Evolutionary conservation across 345 rosid species (phyloP).

Genomic region (Heritiera littoralis): DNA sequence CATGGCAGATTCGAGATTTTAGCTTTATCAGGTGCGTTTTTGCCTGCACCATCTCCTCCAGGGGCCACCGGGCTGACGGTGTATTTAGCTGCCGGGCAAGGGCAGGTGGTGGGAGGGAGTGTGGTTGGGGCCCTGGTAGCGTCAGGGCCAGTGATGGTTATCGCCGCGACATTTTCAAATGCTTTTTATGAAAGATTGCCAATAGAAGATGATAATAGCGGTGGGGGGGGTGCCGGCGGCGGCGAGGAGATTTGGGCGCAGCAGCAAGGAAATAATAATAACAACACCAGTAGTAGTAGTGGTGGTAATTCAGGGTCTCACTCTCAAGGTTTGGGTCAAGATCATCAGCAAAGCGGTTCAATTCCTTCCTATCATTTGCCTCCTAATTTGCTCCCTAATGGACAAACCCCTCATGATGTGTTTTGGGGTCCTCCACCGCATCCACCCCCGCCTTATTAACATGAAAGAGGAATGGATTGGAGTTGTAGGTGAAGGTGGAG

Average conservation of each 20-base stretch:
- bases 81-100: conserved; percentile 83
- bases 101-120: conserved; percentile 87
- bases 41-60: conserved; percentile 70
- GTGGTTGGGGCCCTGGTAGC: conserved; percentile 70
- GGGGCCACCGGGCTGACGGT: conserved; percentile 78
- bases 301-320: conserved; percentile 34
- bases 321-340: conserved; percentile 34
- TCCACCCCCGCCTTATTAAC: conserved; percentile 56
- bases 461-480: background rate
- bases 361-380: conserved; percentile 66
- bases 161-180: conserved; percentile 79
- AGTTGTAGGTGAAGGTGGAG: too few species aligned
- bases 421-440: conserved; percentile 78
- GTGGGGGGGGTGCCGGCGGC: conserved; percentile 19
- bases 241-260: conserved; percentile 29
- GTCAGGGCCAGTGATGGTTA: conserved; percentile 81
- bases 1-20: conserved; percentile 91
- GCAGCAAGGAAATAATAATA: conserved; percentile 28
- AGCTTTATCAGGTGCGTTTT: conserved; percentile 72
- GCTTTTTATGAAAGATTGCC: conserved; percentile 88
- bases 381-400: too few species aligned
- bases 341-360: conserved; percentile 38
- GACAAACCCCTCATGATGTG: conserved; percentile 41
- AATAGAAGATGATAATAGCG: conserved; percentile 47
- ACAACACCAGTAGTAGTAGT: background rate